These are phyloP conservation scores for barrel medic (Medicago truncatula) DNA, from an alignment of 306 rosid species.

Conservation along the genomic window DNA sequence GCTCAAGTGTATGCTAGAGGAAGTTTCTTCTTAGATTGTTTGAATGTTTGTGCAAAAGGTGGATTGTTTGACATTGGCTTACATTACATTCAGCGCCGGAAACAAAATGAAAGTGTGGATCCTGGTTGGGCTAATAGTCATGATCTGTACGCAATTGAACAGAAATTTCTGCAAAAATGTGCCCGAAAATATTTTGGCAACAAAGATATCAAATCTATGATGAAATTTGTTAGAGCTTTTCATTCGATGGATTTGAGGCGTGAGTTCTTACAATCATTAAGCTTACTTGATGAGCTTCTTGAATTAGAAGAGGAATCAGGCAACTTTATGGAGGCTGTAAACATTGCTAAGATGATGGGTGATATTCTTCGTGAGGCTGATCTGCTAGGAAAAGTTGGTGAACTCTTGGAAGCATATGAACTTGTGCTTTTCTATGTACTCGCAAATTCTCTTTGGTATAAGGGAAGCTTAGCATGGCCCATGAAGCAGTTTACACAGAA, in stretches of 20 bases:
- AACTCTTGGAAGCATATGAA: conserved; percentile 59
- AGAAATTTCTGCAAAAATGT: conserved; percentile 62
- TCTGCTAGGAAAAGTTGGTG: too few relatives aligned
- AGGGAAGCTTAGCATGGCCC: conserved; percentile 75
- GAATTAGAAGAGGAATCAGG: conserved; percentile 70
- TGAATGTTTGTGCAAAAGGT: conserved; percentile 61
- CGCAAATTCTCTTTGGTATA: conserved; percentile 69
- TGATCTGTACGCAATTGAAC: conserved; percentile 52
- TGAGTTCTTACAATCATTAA: conserved; percentile 52
- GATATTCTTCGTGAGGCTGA: too few relatives aligned
- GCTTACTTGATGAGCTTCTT: conserved; percentile 64
- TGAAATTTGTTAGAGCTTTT: conserved; percentile 76
- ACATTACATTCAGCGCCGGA: conserved; percentile 62
- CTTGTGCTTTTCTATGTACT: conserved; percentile 53
- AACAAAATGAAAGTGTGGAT: conserved; percentile 48
- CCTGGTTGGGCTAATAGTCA: conserved; percentile 18
- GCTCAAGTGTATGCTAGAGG: conserved; percentile 70
- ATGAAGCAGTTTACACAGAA: conserved; percentile 54
- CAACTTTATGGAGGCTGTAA: conserved; percentile 60
- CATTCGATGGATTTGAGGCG: conserved; percentile 55
- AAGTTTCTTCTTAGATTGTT: conserved; percentile 57
- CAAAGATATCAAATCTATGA: conserved; percentile 63
- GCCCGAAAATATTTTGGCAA: conserved; percentile 56
- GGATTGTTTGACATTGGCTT: conserved; percentile 65
- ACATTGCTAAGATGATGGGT: too few relatives aligned